phyloP scores from a whole-genome alignment of 2,329 filamentous ascomycete genomes.

The Penicillium oxalicum region DNA sequence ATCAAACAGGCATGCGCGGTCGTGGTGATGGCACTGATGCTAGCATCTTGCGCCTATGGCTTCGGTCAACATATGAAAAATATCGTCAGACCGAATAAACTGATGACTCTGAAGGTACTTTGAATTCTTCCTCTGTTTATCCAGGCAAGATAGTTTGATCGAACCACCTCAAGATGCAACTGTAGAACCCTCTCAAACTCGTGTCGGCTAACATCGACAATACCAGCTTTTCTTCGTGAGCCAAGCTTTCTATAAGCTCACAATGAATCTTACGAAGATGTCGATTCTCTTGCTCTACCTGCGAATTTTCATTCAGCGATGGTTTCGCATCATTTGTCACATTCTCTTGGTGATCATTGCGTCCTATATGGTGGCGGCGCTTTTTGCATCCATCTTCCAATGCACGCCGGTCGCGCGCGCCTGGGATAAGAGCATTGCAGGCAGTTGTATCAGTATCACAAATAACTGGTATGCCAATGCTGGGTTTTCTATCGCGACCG shows the following conservation, averaged over 20 bases:
- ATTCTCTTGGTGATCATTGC: slow-evolving; percentile 14
- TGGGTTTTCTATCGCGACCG: slow-evolving; percentile 33
- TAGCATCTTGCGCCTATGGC: slow-evolving; percentile 8
- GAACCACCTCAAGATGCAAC: too few relatives aligned
- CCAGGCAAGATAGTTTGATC: too few relatives aligned
- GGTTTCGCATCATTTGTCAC: slow-evolving; percentile 17
- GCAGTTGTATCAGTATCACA: slow-evolving; percentile 44
- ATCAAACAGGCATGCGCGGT: slow-evolving; percentile 14
- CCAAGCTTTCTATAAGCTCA: slow-evolving; percentile 23
- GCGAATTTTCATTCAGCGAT: slow-evolving; percentile 16
- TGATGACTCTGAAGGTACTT: slow-evolving; percentile 13
- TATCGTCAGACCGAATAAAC: slow-evolving; percentile 11
- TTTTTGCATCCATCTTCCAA: slow-evolving; percentile 20
- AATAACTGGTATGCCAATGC: slow-evolving; percentile 48
- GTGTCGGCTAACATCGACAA: not conserved
- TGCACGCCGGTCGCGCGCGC: slow-evolving; percentile 17
- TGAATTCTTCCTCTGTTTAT: too few relatives aligned
- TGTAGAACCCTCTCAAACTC: too few relatives aligned
- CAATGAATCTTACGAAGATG: slow-evolving; percentile 20
- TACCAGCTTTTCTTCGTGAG: slow-evolving; percentile 18
- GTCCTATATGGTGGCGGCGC: slow-evolving; percentile 17
- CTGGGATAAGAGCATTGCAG: slow-evolving; percentile 18
- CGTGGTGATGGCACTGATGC: slow-evolving; percentile 19
- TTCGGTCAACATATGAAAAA: slow-evolving; percentile 4
- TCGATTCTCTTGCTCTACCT: slow-evolving; percentile 22